phyloP scores from a whole-genome alignment of 2,329 filamentous ascomycete species.

The Seiridium cupressi region DNA sequence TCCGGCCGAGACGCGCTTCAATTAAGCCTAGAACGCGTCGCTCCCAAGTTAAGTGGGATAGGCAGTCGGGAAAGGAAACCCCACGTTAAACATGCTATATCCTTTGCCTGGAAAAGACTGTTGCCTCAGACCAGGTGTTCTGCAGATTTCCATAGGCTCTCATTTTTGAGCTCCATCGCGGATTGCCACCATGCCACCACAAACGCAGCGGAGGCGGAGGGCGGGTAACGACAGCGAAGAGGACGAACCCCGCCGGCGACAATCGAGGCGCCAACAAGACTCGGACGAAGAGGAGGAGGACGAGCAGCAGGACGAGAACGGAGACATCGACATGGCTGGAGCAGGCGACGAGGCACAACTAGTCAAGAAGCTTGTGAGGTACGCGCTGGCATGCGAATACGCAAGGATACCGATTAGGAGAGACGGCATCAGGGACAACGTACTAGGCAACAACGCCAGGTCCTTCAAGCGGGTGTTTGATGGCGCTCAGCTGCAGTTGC shows the following conservation, averaged over 20 bases:
- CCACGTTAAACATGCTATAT: not conserved
- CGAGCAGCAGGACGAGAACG: slow-evolving; percentile 19
- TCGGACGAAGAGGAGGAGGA: slow-evolving; percentile 35
- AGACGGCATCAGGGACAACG: slow-evolving; percentile 64
- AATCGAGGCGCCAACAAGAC: slow-evolving; percentile 20
- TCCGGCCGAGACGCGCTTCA: slow-evolving; percentile 6
- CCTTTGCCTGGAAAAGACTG: not conserved
- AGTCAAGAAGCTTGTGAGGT: slow-evolving; percentile 67
- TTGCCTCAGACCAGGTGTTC: not conserved
- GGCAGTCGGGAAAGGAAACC: not conserved
- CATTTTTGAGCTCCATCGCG: not conserved
- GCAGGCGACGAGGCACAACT: slow-evolving; percentile 47
- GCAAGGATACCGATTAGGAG: slow-evolving; percentile 58
- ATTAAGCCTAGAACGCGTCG: slow-evolving; percentile 3
- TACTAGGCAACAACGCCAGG: slow-evolving; percentile 68
- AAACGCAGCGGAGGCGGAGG: slow-evolving; percentile 27
- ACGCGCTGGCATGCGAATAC: slow-evolving; percentile 65
- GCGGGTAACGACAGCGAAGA: slow-evolving; percentile 35
- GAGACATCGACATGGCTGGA: slow-evolving; percentile 21
- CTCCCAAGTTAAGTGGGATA: not conserved
- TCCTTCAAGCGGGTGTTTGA: slow-evolving; percentile 77
- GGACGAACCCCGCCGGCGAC: slow-evolving; percentile 23
- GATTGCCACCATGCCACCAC: slow-evolving; percentile 23
- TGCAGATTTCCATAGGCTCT: not conserved
- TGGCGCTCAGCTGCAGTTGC: slow-evolving; percentile 70